Evolutionary conservation across 768 basidiomycete species (phyloP), one percentile per base, ranked within the genome.

Genomic region (Zangia roseola): DNA sequence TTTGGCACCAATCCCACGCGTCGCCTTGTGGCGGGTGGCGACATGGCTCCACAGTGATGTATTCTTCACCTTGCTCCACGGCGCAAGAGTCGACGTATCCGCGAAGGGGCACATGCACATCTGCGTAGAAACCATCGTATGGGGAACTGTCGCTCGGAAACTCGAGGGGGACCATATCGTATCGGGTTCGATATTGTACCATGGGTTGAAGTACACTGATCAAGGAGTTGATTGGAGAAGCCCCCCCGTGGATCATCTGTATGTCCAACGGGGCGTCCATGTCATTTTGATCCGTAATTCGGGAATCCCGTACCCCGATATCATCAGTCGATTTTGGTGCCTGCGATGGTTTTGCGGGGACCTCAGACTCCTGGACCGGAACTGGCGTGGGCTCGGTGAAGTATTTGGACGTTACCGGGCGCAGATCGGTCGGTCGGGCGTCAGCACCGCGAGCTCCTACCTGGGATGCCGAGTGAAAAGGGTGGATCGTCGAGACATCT

Each of bases 381-480:
- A 24, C 31, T 6, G 50, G 35, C 6, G 46, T 5, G 20, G 37
- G 31, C 14, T 49, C 47, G 35, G 44, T n/a, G 24, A 61, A 54
- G 26, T 50, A 53, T 40, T 55, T 53, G 36, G 57, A 60, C 36
- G 46, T 12, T 8, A 44, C 46, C 56, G 16, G 36, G 14, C n/a
- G 43, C 17, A 6, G 30, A 25, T 45, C 47, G 42, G 47, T n/a
- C n/a, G 43, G 39, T 24, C 40, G 26, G 10, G n/a, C 13, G 14
- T 52, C 46, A 38, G 40, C 47, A 39, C 20, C 38, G 49, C 56
- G 57, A 40, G 45, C 55, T 39, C 61, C 67, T 35, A 67, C 49
- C 55, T 81, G 82, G 24, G 82, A 84, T 24, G 77, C 81, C 23
- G 82, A 84, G 43, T 84, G 74, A 8, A 77, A 84, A 10, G 82